A percentile compares a stretch with the other conserved stretches of the same genome.
These are phyloP conservation scores for Leavenworthia alabamica DNA, from an alignment of 345 rosid genomes.

Conservation along the genomic window DNA sequence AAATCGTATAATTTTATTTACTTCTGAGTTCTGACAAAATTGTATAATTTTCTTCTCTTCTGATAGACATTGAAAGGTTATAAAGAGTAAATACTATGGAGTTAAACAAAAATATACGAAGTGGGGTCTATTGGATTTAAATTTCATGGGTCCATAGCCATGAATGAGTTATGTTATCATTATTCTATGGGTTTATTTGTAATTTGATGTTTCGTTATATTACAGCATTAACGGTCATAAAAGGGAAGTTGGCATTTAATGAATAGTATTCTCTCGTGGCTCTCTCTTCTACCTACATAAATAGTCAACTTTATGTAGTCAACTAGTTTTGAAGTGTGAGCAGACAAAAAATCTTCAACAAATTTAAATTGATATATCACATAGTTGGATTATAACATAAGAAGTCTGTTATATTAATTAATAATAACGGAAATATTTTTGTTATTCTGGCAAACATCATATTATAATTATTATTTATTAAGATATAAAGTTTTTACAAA, in stretches of 20 bases:
- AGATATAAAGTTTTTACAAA: neutral
- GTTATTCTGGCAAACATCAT: neutral
- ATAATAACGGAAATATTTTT: neutral
- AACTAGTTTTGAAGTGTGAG: neutral
- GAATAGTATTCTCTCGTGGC: slow-evolving; percentile 27
- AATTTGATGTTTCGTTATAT: slow-evolving; percentile 15
- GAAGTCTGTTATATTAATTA: too few relatives aligned
- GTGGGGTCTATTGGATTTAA: slow-evolving; percentile 14
- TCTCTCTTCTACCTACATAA: slow-evolving; percentile 18
- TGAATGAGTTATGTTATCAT: neutral
- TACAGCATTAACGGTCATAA: slow-evolving; percentile 32
- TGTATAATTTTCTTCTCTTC: neutral
- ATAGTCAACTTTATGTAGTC: too few relatives aligned
- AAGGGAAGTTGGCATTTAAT: slow-evolving; percentile 33
- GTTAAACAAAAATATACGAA: slow-evolving; percentile 2
- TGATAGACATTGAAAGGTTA: slow-evolving; percentile 8
- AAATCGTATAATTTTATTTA: too few relatives aligned
- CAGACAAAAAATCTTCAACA: neutral
- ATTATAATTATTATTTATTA: too few relatives aligned
- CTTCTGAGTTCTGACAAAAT: neutral
- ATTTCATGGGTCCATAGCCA: slow-evolving; percentile 22
- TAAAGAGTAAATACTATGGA: slow-evolving; percentile 18
- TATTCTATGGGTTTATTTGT: neutral
- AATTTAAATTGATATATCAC: neutral
- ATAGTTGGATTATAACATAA: too few relatives aligned